phyloP scores from a whole-genome alignment of 768 basidiomycete species.

The Pleurotus tuber-regium region DNA sequence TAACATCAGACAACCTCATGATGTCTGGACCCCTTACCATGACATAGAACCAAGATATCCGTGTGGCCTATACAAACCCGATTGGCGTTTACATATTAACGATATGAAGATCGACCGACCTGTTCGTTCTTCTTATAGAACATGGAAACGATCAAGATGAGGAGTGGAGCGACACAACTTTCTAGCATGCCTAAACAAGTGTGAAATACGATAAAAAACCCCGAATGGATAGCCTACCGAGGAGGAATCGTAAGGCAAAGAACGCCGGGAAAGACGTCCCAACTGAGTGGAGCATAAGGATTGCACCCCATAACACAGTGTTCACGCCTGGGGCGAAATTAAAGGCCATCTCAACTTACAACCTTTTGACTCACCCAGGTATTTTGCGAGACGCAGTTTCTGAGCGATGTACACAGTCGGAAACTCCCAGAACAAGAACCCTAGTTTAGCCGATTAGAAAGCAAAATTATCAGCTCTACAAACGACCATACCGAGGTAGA shows the following conservation, averaged over 20 bases:
- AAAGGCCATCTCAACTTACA: too few species aligned
- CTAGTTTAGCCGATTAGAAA: conserved; percentile 30
- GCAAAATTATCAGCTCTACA: too few species aligned
- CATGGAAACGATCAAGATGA: conserved; percentile 63
- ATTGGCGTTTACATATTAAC: too few species aligned
- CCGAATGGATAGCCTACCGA: conserved; percentile 35
- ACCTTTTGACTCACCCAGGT: conserved; percentile 49
- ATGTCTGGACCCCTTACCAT: conserved; percentile 39
- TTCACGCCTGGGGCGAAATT: conserved; percentile 40
- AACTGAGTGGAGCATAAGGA: conserved; percentile 60
- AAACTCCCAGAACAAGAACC: conserved; percentile 60
- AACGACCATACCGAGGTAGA: conserved; percentile 48
- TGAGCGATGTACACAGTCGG: conserved; percentile 67
- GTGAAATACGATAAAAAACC: not conserved
- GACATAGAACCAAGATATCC: conserved; percentile 66
- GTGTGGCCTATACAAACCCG: conserved; percentile 39
- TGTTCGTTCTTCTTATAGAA: conserved; percentile 72
- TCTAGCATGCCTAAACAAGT: conserved; percentile 57
- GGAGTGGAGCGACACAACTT: conserved; percentile 59
- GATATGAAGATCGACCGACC: too few species aligned
- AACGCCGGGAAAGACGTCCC: conserved; percentile 58
- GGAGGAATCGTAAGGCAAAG: conserved; percentile 58
- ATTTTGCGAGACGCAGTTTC: conserved; percentile 58
- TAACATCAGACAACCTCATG: not conserved
- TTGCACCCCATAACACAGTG: conserved; percentile 55